Conservation (phyloP, 306 rosid species). For the Potentilla sterilis region DNA sequence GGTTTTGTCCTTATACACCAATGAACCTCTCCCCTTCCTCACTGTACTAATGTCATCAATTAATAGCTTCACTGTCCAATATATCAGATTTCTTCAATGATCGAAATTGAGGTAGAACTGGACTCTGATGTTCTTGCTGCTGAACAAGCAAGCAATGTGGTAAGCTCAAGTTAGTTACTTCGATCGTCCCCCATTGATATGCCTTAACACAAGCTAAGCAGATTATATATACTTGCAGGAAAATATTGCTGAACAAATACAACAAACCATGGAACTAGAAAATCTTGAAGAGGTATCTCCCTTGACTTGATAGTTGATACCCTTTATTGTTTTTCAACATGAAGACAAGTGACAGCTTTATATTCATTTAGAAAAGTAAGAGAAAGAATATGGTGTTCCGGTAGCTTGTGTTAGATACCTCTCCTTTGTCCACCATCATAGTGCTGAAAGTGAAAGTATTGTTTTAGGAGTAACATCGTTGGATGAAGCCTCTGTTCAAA, state of each 20-base stretch:
- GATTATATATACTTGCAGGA: conserved; percentile 49
- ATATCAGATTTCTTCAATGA: conserved; percentile 84
- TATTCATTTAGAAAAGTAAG: not conserved
- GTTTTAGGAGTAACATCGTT: not conserved
- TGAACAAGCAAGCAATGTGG: conserved; percentile 78
- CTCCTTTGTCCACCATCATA: not conserved
- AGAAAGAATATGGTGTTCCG: not conserved
- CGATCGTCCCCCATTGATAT: conserved; percentile 19
- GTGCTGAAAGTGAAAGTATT: not conserved
- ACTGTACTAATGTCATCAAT: conserved; percentile 7
- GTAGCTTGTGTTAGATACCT: not conserved
- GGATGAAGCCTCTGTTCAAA: not conserved
- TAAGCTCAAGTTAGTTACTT: conserved; percentile 31
- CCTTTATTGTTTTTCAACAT: not conserved
- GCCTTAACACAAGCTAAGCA: not conserved
- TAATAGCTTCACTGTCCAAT: conserved; percentile 23
- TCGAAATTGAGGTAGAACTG: conserved; percentile 95
- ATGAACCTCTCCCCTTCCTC: not conserved
- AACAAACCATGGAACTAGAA: conserved; percentile 93
- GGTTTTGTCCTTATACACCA: conserved; percentile 26
- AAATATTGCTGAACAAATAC: conserved; percentile 77
- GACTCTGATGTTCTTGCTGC: conserved; percentile 89
- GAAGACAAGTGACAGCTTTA: not conserved
- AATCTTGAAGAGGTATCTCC: conserved; percentile 80
- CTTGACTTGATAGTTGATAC: too few species aligned